Evolutionary conservation across 2,329 filamentous ascomycete genomes (phyloP).

Genomic region (Pseudocercospora vitis): DNA sequence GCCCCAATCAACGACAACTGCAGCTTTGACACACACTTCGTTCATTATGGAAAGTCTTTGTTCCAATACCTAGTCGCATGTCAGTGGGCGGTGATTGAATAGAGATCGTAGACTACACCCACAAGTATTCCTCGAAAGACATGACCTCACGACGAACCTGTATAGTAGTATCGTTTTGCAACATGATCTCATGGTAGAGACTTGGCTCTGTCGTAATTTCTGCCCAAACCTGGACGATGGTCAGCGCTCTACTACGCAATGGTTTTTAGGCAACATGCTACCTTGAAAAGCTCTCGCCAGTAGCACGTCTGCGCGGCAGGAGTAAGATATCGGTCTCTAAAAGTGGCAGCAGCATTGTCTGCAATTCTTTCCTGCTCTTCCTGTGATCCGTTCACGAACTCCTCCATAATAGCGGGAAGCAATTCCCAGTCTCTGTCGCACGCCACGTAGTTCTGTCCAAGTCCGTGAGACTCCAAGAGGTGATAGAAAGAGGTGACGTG

Average conservation of each 20-base stretch:
- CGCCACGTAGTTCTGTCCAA: conserved; percentile 36
- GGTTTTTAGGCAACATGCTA: too few species aligned
- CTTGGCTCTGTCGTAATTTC: conserved; percentile 33
- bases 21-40: too few species aligned
- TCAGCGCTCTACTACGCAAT: too few species aligned
- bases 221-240: too few species aligned
- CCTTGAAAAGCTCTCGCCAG: conserved; percentile 35
- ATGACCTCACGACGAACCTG: conserved; percentile 31
- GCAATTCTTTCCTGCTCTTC: conserved; percentile 29
- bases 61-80: too few species aligned
- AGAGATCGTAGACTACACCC: conserved; percentile 18
- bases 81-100: too few species aligned
- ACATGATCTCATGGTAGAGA: conserved; percentile 20
- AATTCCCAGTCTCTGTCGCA: conserved; percentile 35
- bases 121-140: conserved; percentile 34
- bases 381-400: conserved; percentile 27
- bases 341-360: conserved; percentile 27
- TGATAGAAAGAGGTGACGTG: conserved; percentile 37
- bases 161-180: conserved; percentile 23
- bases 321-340: conserved; percentile 30
- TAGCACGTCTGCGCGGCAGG: conserved; percentile 37
- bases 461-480: conserved; percentile 31
- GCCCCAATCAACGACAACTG: too few species aligned
- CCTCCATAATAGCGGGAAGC: conserved; percentile 31
- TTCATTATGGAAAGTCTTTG: too few species aligned